Base-by-base conservation (phyloP, 2,329 filamentous ascomycete species). In the Lasiodiplodia sp. region DNA sequence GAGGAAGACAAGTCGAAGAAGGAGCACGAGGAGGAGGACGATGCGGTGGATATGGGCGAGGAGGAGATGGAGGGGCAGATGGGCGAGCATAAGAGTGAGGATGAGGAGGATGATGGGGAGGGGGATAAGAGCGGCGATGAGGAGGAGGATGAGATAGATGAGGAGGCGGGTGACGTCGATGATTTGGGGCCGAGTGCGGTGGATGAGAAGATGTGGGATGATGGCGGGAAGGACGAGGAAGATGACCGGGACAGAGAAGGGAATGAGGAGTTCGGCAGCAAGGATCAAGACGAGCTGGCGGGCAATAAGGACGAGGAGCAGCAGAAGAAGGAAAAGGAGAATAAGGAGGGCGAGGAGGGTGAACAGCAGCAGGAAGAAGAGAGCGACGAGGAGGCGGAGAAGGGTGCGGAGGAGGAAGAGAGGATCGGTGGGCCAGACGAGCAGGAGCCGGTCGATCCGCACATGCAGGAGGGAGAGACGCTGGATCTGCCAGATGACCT, bases 161-260 rank as follows among this genome's bases (percentile, higher is more conserved):
- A 97, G 74, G 93, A 98, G 79, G 88, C 92, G 5, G 96, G 94
- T 1, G 92, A 94, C 74, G 94, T 98, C 12, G 93, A 97, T 81
- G 93, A 97, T 74, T 84, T 97, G 52, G 95, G 97, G 73, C 91
- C 93, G 14, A 92, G 90, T 18, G 92, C 95, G 23, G 92, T 98
- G 1, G 96, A 99, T 77, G 96, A 99, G 82, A 99, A 98, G 84
- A 94, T 98, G 87, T 99, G 96, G 96, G 94, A 99, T 79, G 94
- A 94, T 49, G 90, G 90, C 56, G 82, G 83, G 47, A 90, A 93
- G 53, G 86, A 91, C 58, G 87, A 94, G 55, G 89, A 94, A 58
- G 90, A 92, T 1, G 91, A 95, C 58, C 96, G 96, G 73, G 92
- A 97, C 55, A 91, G 93, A 75, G 85, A 93, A 75, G 90, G 89